Evolutionary conservation across 1,284 basidiomycete species (phyloP).

Genomic region (Leccinum solheimii): DNA sequence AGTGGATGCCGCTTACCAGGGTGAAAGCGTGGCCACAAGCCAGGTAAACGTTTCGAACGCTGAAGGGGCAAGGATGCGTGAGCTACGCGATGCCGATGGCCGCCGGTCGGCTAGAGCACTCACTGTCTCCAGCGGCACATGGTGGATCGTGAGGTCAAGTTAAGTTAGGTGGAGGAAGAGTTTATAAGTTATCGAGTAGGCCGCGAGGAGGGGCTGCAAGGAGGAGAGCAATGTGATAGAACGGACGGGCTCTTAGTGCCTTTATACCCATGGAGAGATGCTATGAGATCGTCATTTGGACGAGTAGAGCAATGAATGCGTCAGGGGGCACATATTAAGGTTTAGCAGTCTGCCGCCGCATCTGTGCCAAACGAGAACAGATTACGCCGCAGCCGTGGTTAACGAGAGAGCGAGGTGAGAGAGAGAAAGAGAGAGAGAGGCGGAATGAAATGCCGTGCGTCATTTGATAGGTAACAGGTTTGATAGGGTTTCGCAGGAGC

Average conservation of each 20-base stretch:
- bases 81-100: constrained; percentile 11
- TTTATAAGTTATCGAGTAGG: constrained; percentile 3
- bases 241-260: constrained; percentile 11
- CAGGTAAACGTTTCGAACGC: constrained; percentile 45
- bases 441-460: constrained; percentile 32
- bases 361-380: constrained; percentile 31
- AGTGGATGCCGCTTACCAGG: constrained; percentile 32
- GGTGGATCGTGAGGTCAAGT: constrained; percentile 5
- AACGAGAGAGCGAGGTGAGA: constrained; percentile 21
- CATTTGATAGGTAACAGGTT: constrained; percentile 33
- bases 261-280: constrained; percentile 29
- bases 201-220: not conserved
- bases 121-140: constrained; percentile 44
- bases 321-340: constrained; percentile 24
- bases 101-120: constrained; percentile 12
- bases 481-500: constrained; percentile 29
- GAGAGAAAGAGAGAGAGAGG: not conserved
- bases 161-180: not conserved
- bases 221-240: constrained; percentile 14
- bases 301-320: constrained; percentile 21
- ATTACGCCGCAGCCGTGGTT: constrained; percentile 22
- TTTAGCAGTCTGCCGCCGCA: constrained; percentile 25
- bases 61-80: constrained; percentile 15
- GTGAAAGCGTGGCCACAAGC: constrained; percentile 41
- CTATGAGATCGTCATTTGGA: constrained; percentile 30